phyloP scores from a whole-genome alignment of 2,329 filamentous ascomycete genomes.

The Fusarium paranaense region DNA sequence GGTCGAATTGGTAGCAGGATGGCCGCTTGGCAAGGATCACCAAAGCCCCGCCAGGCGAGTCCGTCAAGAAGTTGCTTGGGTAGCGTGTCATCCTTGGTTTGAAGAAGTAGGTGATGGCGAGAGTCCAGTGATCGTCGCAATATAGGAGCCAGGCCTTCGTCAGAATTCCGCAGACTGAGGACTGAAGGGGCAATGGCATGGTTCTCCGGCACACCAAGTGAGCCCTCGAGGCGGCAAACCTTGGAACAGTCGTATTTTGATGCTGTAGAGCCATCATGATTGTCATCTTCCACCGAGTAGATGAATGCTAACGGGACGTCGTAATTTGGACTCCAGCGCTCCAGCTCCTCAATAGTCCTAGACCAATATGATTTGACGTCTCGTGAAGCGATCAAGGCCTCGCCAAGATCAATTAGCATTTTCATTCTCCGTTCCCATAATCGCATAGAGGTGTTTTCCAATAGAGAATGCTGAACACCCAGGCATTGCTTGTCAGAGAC shows the following conservation, averaged over 20 bases:
- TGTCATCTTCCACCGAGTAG: conserved; percentile 60
- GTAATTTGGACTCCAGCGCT: conserved; percentile 56
- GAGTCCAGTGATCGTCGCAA: conserved; percentile 55
- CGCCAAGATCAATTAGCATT: conserved; percentile 62
- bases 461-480: conserved; percentile 61
- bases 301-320: conserved; percentile 64
- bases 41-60: conserved; percentile 72
- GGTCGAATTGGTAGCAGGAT: conserved; percentile 77
- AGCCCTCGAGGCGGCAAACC: conserved; percentile 57
- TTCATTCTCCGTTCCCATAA: conserved; percentile 63
- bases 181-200: conserved; percentile 56
- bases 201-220: conserved; percentile 57
- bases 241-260: conserved; percentile 48
- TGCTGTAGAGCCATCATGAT: conserved; percentile 42
- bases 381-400: conserved; percentile 55
- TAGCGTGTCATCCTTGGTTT: conserved; percentile 63
- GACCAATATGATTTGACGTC: conserved; percentile 62
- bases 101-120: conserved; percentile 54
- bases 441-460: conserved; percentile 60
- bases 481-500: conserved; percentile 55
- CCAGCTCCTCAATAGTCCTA: conserved; percentile 57
- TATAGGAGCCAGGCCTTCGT: conserved; percentile 53
- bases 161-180: conserved; percentile 52
- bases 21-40: conserved; percentile 72
- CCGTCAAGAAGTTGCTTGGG: conserved; percentile 68